phyloP scores from a whole-genome alignment of 768 basidiomycete genomes.

The Termitomyces sp. region DNA sequence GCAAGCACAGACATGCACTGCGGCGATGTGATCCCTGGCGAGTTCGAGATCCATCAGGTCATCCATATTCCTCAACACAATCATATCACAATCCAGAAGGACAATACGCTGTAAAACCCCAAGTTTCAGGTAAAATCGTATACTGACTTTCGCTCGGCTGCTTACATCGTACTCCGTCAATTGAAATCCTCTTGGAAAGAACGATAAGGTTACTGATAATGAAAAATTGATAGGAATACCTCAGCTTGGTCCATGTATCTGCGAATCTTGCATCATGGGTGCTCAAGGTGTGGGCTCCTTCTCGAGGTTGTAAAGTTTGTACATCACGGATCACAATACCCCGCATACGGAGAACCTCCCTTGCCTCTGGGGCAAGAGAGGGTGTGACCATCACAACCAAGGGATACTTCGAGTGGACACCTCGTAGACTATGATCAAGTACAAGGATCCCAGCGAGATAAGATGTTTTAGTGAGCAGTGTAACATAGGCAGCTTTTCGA shows the following conservation, averaged over 20 bases:
- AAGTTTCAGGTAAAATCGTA: neutral
- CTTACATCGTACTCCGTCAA: constrained; percentile 61
- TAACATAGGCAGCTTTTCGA: constrained; percentile 58
- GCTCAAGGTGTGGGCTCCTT: constrained; percentile 33
- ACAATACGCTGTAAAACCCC: constrained; percentile 54
- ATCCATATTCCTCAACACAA: constrained; percentile 80
- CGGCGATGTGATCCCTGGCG: constrained; percentile 71
- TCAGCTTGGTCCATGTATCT: constrained; percentile 71
- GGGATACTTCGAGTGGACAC: constrained; percentile 61
- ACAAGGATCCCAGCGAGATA: constrained; percentile 64
- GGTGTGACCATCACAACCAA: constrained; percentile 75
- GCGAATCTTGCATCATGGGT: constrained; percentile 48
- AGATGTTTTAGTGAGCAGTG: constrained; percentile 68
- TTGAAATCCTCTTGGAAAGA: constrained; percentile 47
- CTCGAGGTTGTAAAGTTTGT: constrained; percentile 46
- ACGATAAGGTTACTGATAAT: neutral
- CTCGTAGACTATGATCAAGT: constrained; percentile 46
- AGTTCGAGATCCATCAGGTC: constrained; percentile 56
- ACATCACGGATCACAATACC: constrained; percentile 57
- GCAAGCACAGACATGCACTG: constrained; percentile 88
- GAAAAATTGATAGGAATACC: constrained; percentile 24
- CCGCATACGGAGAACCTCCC: constrained; percentile 42
- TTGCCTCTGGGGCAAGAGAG: constrained; percentile 42
- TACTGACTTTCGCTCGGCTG: neutral
- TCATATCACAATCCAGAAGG: constrained; percentile 86